Percentiles rank a stretch among this genome's conserved stretches.
These are phyloP conservation scores for Rugosomyces carneus DNA, from an alignment of 1,284 basidiomycete genomes.

Conservation along the genomic window DNA sequence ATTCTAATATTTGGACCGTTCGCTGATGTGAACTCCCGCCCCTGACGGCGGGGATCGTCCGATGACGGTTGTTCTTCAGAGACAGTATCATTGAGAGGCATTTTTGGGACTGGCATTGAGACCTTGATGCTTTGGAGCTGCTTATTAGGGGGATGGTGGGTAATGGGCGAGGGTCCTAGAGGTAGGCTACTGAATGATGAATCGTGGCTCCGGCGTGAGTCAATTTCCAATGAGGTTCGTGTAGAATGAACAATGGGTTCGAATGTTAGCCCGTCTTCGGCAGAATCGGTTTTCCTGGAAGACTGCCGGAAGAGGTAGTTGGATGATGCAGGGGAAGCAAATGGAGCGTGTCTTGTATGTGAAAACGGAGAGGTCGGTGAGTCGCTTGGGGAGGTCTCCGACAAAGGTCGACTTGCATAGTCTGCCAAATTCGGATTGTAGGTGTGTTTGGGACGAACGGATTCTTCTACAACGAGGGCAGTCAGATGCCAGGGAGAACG, in stretches of 20 bases:
- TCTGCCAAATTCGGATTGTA: conserved; percentile 40
- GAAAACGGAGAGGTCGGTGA: conserved; percentile 28
- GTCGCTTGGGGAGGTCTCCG: conserved; percentile 26
- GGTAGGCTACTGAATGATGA: conserved; percentile 38
- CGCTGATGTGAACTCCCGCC: neutral
- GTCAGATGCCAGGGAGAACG: conserved; percentile 57
- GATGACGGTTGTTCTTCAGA: conserved; percentile 7
- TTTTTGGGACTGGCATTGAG: conserved; percentile 7
- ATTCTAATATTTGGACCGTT: conserved; percentile 11
- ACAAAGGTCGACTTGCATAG: conserved; percentile 34
- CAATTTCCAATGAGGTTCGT: conserved; percentile 36
- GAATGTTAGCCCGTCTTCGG: conserved; percentile 44
- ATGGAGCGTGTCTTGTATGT: conserved; percentile 13
- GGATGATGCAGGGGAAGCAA: conserved; percentile 24
- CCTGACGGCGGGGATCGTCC: conserved; percentile 3
- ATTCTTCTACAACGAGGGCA: conserved; percentile 63
- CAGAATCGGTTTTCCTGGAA: conserved; percentile 27
- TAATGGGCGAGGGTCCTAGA: conserved; percentile 28
- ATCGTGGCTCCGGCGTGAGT: conserved; percentile 39
- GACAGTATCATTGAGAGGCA: conserved; percentile 2
- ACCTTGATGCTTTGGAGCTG: conserved; percentile 10
- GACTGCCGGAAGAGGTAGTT: conserved; percentile 37
- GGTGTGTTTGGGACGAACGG: conserved; percentile 33
- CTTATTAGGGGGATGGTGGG: conserved; percentile 17
- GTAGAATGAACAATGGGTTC: conserved; percentile 36